Evolutionary conservation across 305 asterid species (phyloP), one percentile per base, ranked within the genome.

Genomic region (Fraxinus xanthoxyloides): DNA sequence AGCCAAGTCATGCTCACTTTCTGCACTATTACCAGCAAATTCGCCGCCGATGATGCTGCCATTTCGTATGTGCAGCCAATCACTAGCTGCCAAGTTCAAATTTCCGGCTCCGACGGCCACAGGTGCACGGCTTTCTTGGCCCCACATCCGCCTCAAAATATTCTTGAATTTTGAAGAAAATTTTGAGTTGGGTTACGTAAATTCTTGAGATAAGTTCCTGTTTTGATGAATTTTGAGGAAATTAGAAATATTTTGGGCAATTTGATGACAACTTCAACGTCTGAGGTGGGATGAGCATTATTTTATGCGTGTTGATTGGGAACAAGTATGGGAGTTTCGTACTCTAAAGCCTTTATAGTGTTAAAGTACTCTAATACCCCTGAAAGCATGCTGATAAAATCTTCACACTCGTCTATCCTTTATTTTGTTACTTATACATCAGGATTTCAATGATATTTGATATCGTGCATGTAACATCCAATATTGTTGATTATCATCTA

Each of bases 1-100:
- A 3, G 88, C 90, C 85, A 87, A 82, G 76, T 89, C 92, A 63
- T 81, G 87, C 75, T 89, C 92, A 76, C 92, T 87, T 63, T 88
- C 90, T 13, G 83, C 21, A 76, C 92, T 89, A 72, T 82, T 83
- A 73, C 81, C 63, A 0, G 82, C 77, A 30, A 85, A 72, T 8
- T 75, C 87, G 70, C 81, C 82, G 5, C 84, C 79, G 30, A 85
- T 80, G 77, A 85, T 80, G 77, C 81, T 86, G 17, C 24, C 26
- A 56, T 56, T 19, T 56, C 54, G 76, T n/a, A 88, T 65, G 1
- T 77, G 82, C 78, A 87, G 76, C 90, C 88, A 84, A 72, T 77
- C 76, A 56, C 61, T 63, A 36, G 59, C 79, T 79, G 75, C n/a
- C 75, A 43, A 82, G 28, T 83, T 75, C 38, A 83, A 40, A 28